Evolutionary conservation across 2,329 filamentous ascomycete species (phyloP).

Genomic region (Myriosclerotinia duriaeana): DNA sequence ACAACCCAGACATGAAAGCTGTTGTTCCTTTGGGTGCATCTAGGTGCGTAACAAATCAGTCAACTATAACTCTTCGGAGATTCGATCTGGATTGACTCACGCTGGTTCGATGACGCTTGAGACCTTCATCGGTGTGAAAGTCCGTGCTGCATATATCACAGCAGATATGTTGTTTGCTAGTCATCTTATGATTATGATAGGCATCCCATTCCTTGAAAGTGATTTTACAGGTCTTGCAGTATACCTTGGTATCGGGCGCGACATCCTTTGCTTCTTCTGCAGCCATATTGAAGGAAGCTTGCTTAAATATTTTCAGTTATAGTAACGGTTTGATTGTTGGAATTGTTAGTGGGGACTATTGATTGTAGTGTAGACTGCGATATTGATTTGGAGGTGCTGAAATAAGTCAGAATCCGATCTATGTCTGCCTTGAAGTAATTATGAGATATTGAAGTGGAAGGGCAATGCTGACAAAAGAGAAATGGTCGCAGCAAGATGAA

Average conservation of each 20-base stretch:
- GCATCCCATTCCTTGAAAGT: conserved; percentile 14
- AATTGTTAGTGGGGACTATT: too few species aligned
- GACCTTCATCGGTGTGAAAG: conserved; percentile 21
- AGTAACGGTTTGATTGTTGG: not conserved
- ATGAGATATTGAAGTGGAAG: too few species aligned
- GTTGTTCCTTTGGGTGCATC: conserved; percentile 22
- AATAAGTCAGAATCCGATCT: not conserved
- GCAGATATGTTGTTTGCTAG: conserved; percentile 10
- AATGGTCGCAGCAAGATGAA: not conserved
- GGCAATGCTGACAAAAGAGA: not conserved
- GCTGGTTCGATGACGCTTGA: conserved; percentile 17
- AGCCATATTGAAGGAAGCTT: not conserved
- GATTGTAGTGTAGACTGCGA: not conserved
- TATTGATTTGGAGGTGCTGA: not conserved
- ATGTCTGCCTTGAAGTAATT: not conserved
- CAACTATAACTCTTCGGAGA: not conserved
- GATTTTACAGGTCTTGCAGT: conserved; percentile 14
- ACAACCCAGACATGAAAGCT: conserved; percentile 19
- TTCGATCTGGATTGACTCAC: not conserved
- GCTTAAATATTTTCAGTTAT: too few species aligned
- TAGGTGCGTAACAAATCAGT: not conserved
- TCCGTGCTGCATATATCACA: conserved; percentile 21
- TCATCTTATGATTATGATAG: conserved; percentile 17
- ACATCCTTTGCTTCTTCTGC: not conserved
- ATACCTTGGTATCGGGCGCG: not conserved